Percentiles rank a stretch among this genome's conserved stretches.
Conservation (phyloP, 1,284 basidiomycete species). For the Boletellus deceptivus region DNA sequence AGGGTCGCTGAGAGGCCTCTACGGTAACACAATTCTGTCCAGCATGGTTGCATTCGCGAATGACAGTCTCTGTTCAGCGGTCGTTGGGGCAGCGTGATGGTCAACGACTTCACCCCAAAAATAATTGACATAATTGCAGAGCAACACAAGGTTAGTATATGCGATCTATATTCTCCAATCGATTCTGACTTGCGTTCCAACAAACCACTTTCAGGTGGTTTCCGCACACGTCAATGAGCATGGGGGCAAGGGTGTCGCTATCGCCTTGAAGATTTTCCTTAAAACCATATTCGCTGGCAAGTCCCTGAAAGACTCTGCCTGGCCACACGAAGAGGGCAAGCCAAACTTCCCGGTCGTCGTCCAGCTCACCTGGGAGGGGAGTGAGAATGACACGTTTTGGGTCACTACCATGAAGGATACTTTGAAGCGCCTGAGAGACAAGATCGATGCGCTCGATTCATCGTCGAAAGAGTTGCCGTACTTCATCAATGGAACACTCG, state of each 20-base stretch:
- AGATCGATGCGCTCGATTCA: not conserved
- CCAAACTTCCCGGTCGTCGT: slow-evolving; percentile 22
- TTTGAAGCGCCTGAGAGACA: slow-evolving; percentile 5
- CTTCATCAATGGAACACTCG: slow-evolving; percentile 7
- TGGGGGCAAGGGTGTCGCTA: not conserved
- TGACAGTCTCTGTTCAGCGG: not conserved
- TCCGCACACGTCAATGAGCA: not conserved
- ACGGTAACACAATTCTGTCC: not conserved
- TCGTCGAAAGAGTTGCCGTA: slow-evolving; percentile 2
- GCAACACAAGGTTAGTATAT: not conserved
- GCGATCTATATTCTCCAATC: too few species aligned
- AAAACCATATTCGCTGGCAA: slow-evolving; percentile 20
- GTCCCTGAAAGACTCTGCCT: slow-evolving; percentile 21
- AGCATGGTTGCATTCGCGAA: not conserved
- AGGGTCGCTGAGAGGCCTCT: not conserved
- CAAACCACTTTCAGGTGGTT: not conserved
- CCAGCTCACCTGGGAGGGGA: slow-evolving; percentile 23
- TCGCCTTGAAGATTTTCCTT: slow-evolving; percentile 28
- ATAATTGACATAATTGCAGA: not conserved
- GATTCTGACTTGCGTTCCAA: too few species aligned
- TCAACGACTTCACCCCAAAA: not conserved
- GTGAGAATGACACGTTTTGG: slow-evolving; percentile 27
- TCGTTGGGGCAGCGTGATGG: not conserved
- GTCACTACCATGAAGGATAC: slow-evolving; percentile 11
- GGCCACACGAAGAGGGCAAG: slow-evolving; percentile 21